phyloP scores from a whole-genome alignment of 805 yeast genomes.

The Grigorovia yakushimaensis region DNA sequence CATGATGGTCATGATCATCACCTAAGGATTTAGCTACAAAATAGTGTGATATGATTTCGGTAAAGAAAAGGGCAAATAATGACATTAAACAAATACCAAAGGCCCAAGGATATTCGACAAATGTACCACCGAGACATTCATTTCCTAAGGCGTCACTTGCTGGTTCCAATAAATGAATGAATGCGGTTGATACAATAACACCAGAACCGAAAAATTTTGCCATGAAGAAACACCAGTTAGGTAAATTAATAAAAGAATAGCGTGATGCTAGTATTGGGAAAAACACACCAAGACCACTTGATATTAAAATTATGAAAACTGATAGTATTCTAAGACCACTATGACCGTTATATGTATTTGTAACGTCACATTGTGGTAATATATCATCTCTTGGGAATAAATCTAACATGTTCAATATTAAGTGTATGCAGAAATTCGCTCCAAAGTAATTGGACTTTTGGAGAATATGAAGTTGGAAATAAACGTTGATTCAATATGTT shows the following conservation, averaged over 20 bases:
- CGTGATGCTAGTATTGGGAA: conserved; percentile 55
- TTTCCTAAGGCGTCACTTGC: conserved; percentile 31
- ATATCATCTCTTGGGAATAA: conserved; percentile 13
- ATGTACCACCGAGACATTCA: conserved; percentile 55
- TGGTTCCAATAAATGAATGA: conserved; percentile 54
- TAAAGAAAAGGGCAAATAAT: conserved; percentile 35
- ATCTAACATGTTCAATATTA: too few relatives aligned
- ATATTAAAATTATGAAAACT: conserved; percentile 49
- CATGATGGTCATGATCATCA: conserved; percentile 8
- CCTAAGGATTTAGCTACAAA: conserved; percentile 30
- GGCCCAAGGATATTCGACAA: conserved; percentile 46
- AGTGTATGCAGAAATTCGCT: too few relatives aligned
- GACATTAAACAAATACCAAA: conserved; percentile 44
- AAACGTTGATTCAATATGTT: too few relatives aligned
- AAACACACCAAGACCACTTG: conserved; percentile 50
- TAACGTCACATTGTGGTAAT: conserved; percentile 30
- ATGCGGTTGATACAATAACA: conserved; percentile 68
- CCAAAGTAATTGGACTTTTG: too few relatives aligned
- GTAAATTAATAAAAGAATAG: conserved; percentile 47
- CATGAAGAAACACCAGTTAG: conserved; percentile 52
- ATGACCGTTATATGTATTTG: conserved; percentile 38
- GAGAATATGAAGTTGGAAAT: too few relatives aligned
- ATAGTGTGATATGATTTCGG: conserved; percentile 40
- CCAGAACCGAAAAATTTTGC: conserved; percentile 71
- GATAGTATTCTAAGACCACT: conserved; percentile 43